Evolutionary conservation across 805 yeast species (phyloP).

Genomic region (Candida nitratophila): DNA sequence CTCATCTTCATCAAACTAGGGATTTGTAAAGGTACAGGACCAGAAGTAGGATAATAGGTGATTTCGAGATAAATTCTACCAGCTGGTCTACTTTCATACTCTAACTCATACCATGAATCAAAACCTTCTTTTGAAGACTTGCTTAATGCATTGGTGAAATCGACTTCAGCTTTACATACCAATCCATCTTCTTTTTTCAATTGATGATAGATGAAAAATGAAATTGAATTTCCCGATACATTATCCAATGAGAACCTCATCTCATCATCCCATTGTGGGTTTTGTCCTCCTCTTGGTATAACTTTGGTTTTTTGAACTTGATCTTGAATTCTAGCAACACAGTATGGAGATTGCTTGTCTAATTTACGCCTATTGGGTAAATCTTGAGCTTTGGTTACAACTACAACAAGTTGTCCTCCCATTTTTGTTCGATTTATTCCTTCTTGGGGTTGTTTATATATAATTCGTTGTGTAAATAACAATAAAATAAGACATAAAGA

Average conservation of each 20-base stretch:
- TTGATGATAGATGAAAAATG: conserved; percentile 76
- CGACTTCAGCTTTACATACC: conserved; percentile 76
- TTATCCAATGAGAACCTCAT: conserved; percentile 59
- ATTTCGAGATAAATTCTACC: conserved; percentile 87
- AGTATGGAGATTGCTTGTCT: conserved; percentile 92
- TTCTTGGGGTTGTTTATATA: background rate
- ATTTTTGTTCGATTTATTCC: background rate
- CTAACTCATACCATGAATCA: conserved; percentile 78
- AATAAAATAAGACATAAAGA: background rate
- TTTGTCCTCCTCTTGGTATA: conserved; percentile 86
- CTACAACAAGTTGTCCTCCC: conserved; percentile 28
- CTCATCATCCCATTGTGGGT: conserved; percentile 82
- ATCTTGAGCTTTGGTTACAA: conserved; percentile 76
- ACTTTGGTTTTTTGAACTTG: conserved; percentile 74
- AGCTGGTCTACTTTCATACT: conserved; percentile 64
- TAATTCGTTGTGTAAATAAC: too few relatives aligned
- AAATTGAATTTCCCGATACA: conserved; percentile 55
- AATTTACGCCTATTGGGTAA: conserved; percentile 79
- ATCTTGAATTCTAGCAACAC: conserved; percentile 74
- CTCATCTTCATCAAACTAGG: background rate
- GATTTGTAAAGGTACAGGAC: conserved; percentile 20
- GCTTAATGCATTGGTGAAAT: conserved; percentile 63
- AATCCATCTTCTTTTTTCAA: conserved; percentile 80
- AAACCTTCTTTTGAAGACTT: conserved; percentile 66
- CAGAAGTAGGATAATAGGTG: conserved; percentile 70